Evolutionary conservation across 192 early-diverging fungal species (phyloP).

Genomic region (Linnemannia elongata): DNA sequence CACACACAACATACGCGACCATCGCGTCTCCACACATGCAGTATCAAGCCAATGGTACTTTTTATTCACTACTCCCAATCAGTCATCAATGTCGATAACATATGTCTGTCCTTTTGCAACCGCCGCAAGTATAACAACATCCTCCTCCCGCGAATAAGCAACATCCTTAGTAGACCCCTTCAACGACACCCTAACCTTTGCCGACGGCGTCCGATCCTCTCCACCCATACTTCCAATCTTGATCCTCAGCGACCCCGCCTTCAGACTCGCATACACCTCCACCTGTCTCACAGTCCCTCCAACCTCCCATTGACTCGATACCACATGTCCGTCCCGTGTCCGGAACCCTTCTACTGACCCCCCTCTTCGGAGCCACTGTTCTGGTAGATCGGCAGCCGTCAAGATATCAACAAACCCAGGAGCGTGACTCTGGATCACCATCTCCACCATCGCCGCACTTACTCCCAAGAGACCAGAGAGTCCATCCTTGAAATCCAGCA

Average conservation of each 20-base stretch:
- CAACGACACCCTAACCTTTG: slow-evolving; percentile 27
- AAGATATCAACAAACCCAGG: slow-evolving; percentile 30
- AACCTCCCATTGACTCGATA: slow-evolving; percentile 26
- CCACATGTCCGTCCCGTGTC: slow-evolving; percentile 34
- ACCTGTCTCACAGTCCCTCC: slow-evolving; percentile 8
- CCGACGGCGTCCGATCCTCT: slow-evolving; percentile 19
- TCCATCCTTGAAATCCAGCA: slow-evolving; percentile 36
- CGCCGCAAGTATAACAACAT: slow-evolving; percentile 17
- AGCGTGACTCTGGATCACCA: slow-evolving; percentile 36
- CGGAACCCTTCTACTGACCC: slow-evolving; percentile 21
- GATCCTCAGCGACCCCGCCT: slow-evolving; percentile 12
- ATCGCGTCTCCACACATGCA: not conserved
- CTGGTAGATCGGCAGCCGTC: slow-evolving; percentile 22
- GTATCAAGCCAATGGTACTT: too few relatives aligned
- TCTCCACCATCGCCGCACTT: slow-evolving; percentile 44
- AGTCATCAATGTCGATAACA: slow-evolving; percentile 35
- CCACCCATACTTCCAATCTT: slow-evolving; percentile 20
- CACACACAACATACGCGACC: not conserved
- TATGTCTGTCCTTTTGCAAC: slow-evolving; percentile 41
- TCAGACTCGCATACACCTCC: slow-evolving; percentile 11
- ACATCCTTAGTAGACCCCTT: slow-evolving; percentile 16
- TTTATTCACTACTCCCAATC: not conserved
- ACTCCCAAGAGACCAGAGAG: slow-evolving; percentile 32
- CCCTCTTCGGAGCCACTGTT: slow-evolving; percentile 25
- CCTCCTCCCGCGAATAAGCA: slow-evolving; percentile 9